Evolutionary conservation across 257 asterid genomes (phyloP).

Genomic region (Lantana camara): DNA sequence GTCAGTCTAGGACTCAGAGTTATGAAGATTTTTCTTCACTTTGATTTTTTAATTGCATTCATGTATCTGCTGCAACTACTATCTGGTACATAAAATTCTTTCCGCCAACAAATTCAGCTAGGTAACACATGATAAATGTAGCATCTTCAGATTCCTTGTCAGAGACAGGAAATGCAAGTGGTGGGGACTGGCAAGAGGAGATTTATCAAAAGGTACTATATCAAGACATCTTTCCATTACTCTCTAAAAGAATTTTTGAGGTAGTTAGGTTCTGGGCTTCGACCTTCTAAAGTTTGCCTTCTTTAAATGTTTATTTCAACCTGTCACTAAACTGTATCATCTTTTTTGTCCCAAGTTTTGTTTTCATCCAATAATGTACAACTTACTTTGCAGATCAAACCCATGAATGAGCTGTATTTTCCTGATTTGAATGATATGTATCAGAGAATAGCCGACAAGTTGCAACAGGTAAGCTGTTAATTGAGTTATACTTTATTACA

Average conservation of each 20-base stretch:
- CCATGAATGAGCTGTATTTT: conserved; percentile 75
- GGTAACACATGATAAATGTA: conserved; percentile 36
- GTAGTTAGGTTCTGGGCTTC: neutral
- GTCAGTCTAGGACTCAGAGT: neutral
- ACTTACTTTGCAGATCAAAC: conserved; percentile 69
- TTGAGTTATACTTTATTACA: conserved; percentile 11
- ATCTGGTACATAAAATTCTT: conserved; percentile 7
- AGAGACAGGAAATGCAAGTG: conserved; percentile 70
- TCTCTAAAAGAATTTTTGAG: conserved; percentile 10
- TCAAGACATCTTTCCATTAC: conserved; percentile 19
- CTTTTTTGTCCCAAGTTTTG: conserved; percentile 13
- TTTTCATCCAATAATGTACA: conserved; percentile 19
- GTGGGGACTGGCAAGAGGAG: conserved; percentile 96
- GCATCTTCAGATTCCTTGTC: conserved; percentile 86
- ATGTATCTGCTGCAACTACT: conserved; percentile 5
- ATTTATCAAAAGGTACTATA: conserved; percentile 79
- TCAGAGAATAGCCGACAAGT: conserved; percentile 67
- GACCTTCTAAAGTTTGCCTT: conserved; percentile 22
- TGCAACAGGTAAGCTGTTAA: conserved; percentile 85
- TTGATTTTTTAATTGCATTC: conserved; percentile 13
- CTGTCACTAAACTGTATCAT: conserved; percentile 19
- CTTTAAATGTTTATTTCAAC: conserved; percentile 5
- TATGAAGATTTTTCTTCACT: conserved; percentile 17
- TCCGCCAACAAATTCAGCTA: conserved; percentile 16
- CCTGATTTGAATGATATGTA: conserved; percentile 76